These are phyloP conservation scores for Plasmodium reichenowi DNA, from an alignment of 169 alveolate genomes.

Conservation along the genomic window DNA sequence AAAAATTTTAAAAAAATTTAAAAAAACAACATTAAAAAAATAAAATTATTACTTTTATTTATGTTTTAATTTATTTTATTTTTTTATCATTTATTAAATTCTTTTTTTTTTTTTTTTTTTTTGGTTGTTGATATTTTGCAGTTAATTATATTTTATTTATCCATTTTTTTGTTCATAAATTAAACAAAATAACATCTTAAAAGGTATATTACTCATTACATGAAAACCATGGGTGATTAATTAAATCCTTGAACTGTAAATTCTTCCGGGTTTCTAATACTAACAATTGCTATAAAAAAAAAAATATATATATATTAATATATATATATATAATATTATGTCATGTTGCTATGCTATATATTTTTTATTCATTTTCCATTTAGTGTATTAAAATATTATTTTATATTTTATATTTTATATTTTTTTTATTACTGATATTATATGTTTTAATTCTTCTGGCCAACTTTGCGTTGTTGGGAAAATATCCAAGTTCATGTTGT, in stretches of 20 bases:
- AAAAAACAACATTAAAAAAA: too few relatives aligned
- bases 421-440: slow-evolving; percentile 15
- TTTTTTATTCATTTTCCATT: not conserved
- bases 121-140: too few relatives aligned
- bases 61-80: too few relatives aligned
- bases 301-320: not conserved
- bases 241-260: slow-evolving; percentile 42
- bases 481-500: slow-evolving; percentile 53
- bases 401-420: too few relatives aligned
- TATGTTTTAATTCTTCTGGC: slow-evolving; percentile 35
- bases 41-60: too few relatives aligned
- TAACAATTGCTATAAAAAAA: slow-evolving; percentile 21
- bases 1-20: too few relatives aligned
- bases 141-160: too few relatives aligned
- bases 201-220: slow-evolving; percentile 1
- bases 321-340: not conserved
- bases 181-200: too few relatives aligned
- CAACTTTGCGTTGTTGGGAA: slow-evolving; percentile 41
- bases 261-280: slow-evolving; percentile 24
- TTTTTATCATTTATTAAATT: too few relatives aligned
- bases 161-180: too few relatives aligned
- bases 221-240: slow-evolving; percentile 64
- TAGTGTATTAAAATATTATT: too few relatives aligned
- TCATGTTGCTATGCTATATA: not conserved
- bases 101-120: too few relatives aligned